Base-by-base conservation (phyloP, 805 yeast species). In the Teunomyces lycoperdinae region DNA sequence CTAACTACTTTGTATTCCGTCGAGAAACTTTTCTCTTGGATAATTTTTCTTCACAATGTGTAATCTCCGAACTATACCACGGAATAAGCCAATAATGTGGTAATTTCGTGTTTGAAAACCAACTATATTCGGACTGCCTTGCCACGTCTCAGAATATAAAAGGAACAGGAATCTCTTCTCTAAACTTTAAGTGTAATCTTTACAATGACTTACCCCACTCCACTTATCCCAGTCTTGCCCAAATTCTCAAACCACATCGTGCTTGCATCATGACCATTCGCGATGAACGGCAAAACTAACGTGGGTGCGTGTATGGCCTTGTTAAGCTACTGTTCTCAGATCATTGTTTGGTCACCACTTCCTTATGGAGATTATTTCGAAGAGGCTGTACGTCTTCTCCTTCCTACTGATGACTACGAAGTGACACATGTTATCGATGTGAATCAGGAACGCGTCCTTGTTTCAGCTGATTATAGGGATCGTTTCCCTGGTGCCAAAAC, bases 231-330 rank as follows among this genome's bases (percentile, higher is more conserved):
- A 1, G 56, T 60, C 1, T 53, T 61, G n/a, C 57, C 68, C 24
- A 59, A 60, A 34, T 45, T 71, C 11, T 48, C 68, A 2, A 64
- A 65, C 17, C 60, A 71, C 50, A 52, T 67, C 28, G 67, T 68
- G 13, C 54, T 66, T 14, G 57, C 69, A 0, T 61, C 70, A 5
- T 52, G 62, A 10, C 63, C 70, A 3, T 71, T 71, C 52, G 57
- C 58, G 11, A 55, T 73, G 35, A 48, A 56, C 24, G 56, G 54
- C 34, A 53, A 53, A 32, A 41, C 70, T 44, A 62, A 68, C 50
- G 61, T 71, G 43, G 76, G 76, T 7, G 72, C 67, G 3, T 57
- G 76, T 24, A 71, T 71, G 76, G 67, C 73, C 1, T 50, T 70
- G 9, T 60, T 71, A 53, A 55, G 63, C 34, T 54, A 60, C 52